These are phyloP conservation scores for Cladophialophora psammophila DNA, from an alignment of 2,329 filamentous ascomycete genomes.

Conservation along the genomic window DNA sequence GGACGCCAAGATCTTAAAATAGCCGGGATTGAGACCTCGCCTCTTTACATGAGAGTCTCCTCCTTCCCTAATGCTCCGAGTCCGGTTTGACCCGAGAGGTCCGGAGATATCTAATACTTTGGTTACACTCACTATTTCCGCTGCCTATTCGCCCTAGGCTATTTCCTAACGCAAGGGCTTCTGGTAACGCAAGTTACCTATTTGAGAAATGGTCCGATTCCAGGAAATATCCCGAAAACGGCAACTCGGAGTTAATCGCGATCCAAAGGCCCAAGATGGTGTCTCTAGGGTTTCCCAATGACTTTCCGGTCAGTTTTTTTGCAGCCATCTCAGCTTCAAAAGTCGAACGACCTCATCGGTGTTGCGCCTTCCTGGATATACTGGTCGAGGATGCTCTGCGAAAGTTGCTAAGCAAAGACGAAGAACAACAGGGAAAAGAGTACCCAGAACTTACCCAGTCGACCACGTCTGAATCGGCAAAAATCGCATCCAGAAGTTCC, in stretches of 20 bases:
- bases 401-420: background rate
- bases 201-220: background rate
- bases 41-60: background rate
- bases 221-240: background rate
- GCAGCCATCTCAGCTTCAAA: conserved; percentile 6
- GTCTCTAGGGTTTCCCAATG: background rate
- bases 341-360: conserved; percentile 22
- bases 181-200: background rate
- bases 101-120: background rate
- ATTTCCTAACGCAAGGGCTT: too few relatives aligned
- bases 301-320: background rate
- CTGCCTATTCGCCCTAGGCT: background rate
- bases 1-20: background rate
- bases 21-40: too few relatives aligned
- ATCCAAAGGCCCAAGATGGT: background rate
- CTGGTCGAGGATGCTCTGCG: conserved; percentile 18
- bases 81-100: background rate
- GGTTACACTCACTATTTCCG: background rate
- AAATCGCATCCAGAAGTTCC: conserved; percentile 9
- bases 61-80: background rate
- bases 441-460: conserved; percentile 10
- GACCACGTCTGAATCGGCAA: conserved; percentile 12
- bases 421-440: background rate
- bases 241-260: background rate
- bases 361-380: conserved; percentile 19